Percentiles rank a stretch among this genome's conserved stretches.
Evolutionary conservation across 2,329 filamentous ascomycete genomes (phyloP).

Genomic region (Cladosporium sphaerospermum): DNA sequence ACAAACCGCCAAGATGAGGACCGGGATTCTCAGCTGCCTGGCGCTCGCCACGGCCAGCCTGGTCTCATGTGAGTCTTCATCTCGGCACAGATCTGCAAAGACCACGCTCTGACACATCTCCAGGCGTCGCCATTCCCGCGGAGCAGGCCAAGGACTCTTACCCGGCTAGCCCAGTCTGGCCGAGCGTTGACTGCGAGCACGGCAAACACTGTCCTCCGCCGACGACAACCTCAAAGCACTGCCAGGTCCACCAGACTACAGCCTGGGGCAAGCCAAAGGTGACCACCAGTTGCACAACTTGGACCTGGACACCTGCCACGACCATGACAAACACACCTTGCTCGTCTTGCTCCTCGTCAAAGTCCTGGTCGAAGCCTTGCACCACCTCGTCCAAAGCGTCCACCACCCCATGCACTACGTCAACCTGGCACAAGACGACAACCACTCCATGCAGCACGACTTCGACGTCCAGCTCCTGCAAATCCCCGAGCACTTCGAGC

Average conservation of each 20-base stretch:
- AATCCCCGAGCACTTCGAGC: background rate
- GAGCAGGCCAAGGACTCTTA: background rate
- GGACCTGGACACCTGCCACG: conserved; percentile 1
- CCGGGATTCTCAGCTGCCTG: background rate
- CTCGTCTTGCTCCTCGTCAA: background rate
- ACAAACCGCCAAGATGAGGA: conserved; percentile 7
- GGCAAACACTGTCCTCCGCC: background rate
- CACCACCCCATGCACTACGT: background rate
- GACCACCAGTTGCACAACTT: conserved; percentile 9
- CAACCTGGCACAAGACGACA: background rate
- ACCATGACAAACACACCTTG: conserved; percentile 1
- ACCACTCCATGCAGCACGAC: background rate
- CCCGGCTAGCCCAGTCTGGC: background rate
- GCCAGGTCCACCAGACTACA: background rate
- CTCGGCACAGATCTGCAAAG: background rate
- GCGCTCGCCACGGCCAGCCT: background rate
- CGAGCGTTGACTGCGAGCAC: background rate
- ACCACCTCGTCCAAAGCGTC: background rate
- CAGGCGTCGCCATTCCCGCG: background rate
- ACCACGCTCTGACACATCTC: background rate
- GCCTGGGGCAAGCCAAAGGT: background rate
- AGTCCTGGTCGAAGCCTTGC: background rate
- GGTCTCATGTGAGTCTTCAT: background rate
- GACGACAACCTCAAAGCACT: conserved; percentile 4
- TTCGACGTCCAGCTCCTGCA: background rate